Percentiles rank a stretch among this genome's conserved stretches.
Conservation (phyloP, 306 rosid species). For the Ochetophila trinervis region DNA sequence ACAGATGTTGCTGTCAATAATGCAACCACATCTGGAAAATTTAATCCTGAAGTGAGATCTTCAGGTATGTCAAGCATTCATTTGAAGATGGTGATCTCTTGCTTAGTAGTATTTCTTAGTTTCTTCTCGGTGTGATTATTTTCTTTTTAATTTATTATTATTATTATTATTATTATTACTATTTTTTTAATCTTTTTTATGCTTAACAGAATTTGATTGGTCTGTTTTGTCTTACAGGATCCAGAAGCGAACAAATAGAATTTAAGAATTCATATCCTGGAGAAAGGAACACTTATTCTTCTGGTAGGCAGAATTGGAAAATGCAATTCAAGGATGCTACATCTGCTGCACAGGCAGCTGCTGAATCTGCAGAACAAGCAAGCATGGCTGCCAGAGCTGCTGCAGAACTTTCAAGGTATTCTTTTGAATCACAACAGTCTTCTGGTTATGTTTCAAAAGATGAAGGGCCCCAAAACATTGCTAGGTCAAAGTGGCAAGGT, state of each 20-base stretch:
- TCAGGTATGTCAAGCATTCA: constrained; percentile 43
- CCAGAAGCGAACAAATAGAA: constrained; percentile 33
- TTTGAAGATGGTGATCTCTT: constrained; percentile 6
- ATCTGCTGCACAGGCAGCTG: constrained; percentile 96
- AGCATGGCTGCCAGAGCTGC: constrained; percentile 98
- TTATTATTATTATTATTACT: too few relatives aligned
- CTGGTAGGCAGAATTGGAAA: constrained; percentile 48
- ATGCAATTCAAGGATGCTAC: constrained; percentile 91
- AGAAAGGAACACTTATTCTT: constrained; percentile 37
- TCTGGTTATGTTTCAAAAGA: constrained; percentile 24
- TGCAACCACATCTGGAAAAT: constrained; percentile 31
- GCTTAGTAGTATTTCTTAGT: background rate
- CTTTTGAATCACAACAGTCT: constrained; percentile 45
- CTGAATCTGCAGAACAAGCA: constrained; percentile 93
- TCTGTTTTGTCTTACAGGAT: constrained; percentile 36
- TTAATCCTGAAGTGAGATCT: constrained; percentile 42
- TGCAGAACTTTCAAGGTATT: constrained; percentile 80
- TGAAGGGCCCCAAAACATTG: constrained; percentile 37
- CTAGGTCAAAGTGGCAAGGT: constrained; percentile 26
- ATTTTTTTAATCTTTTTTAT: background rate
- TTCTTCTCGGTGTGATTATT: background rate
- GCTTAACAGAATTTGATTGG: constrained; percentile 18
- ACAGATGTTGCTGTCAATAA: constrained; percentile 28
- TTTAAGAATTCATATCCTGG: constrained; percentile 42
- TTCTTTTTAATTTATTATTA: background rate